Conservation (phyloP, 306 rosid genomes). For the Glycine latifolia region DNA sequence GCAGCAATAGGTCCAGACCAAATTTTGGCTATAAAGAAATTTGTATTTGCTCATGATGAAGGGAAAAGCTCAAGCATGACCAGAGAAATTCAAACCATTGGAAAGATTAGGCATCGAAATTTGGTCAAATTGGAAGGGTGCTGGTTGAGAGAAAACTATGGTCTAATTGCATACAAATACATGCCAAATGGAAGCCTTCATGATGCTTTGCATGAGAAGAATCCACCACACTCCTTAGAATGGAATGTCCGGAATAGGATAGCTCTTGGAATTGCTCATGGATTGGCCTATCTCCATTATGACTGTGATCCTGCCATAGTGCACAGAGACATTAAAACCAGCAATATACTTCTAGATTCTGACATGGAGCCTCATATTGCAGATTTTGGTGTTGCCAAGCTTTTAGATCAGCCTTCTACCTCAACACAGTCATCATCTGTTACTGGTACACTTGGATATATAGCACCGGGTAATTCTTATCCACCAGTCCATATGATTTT, state of each 20-base stretch:
- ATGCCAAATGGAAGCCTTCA: slow-evolving; percentile 88
- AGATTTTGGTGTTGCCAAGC: slow-evolving; percentile 87
- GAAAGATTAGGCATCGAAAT: slow-evolving; percentile 75
- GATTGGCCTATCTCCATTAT: slow-evolving; percentile 74
- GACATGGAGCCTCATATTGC: slow-evolving; percentile 81
- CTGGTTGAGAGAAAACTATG: slow-evolving; percentile 64
- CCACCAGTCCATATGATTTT: background rate
- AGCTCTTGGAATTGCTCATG: slow-evolving; percentile 78
- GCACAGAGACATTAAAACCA: slow-evolving; percentile 83
- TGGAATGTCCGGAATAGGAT: slow-evolving; percentile 72
- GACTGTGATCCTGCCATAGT: slow-evolving; percentile 81
- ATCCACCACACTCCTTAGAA: slow-evolving; percentile 58
- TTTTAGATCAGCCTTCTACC: slow-evolving; percentile 64
- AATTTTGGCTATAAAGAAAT: slow-evolving; percentile 71
- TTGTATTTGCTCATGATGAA: slow-evolving; percentile 54
- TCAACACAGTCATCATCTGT: slow-evolving; percentile 52
- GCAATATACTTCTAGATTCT: slow-evolving; percentile 76
- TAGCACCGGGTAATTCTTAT: slow-evolving; percentile 74
- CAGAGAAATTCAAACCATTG: slow-evolving; percentile 72
- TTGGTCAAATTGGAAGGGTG: slow-evolving; percentile 66
- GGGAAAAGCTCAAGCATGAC: slow-evolving; percentile 57
- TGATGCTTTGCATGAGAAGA: slow-evolving; percentile 67
- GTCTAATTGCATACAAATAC: slow-evolving; percentile 68
- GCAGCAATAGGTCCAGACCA: slow-evolving; percentile 57
- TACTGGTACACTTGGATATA: slow-evolving; percentile 77